Evolutionary conservation across 129 eudicot species (phyloP).

Genomic region (Smallanthus sonchifolius): DNA sequence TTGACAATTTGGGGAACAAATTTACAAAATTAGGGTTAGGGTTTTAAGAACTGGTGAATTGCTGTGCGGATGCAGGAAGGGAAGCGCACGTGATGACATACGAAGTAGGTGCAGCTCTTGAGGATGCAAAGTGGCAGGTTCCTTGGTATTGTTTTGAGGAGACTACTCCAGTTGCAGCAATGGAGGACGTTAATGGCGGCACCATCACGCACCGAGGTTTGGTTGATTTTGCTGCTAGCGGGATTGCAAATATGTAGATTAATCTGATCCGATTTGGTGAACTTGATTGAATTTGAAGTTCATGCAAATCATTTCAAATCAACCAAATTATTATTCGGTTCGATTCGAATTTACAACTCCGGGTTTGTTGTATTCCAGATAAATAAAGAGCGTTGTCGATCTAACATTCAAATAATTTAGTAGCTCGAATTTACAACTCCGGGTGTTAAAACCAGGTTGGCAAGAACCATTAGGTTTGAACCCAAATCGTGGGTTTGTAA

Average conservation of each 20-base stretch:
- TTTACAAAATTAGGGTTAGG: not conserved
- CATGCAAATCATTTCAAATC: no score
- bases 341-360: no score
- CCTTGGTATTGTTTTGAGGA: slow-evolving; percentile 70
- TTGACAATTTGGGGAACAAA: not conserved
- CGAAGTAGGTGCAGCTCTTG: slow-evolving; percentile 88
- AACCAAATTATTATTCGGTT: no score
- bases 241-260: not conserved
- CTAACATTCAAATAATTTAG: no score
- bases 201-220: slow-evolving; percentile 8
- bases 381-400: no score
- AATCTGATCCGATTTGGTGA: not conserved
- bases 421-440: no score
- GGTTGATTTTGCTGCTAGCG: not conserved
- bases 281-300: no score
- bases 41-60: not conserved
- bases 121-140: slow-evolving; percentile 78
- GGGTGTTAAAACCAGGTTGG: no score
- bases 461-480: no score
- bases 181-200: slow-evolving; percentile 4
- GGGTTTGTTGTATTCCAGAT: no score
- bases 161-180: slow-evolving; percentile 4
- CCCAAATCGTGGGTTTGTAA: no score
- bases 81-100: slow-evolving; percentile 78
- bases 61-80: slow-evolving; percentile 47